Evolutionary conservation across 2,329 filamentous ascomycete species (phyloP).

Genomic region (Trichoderma hamatum): DNA sequence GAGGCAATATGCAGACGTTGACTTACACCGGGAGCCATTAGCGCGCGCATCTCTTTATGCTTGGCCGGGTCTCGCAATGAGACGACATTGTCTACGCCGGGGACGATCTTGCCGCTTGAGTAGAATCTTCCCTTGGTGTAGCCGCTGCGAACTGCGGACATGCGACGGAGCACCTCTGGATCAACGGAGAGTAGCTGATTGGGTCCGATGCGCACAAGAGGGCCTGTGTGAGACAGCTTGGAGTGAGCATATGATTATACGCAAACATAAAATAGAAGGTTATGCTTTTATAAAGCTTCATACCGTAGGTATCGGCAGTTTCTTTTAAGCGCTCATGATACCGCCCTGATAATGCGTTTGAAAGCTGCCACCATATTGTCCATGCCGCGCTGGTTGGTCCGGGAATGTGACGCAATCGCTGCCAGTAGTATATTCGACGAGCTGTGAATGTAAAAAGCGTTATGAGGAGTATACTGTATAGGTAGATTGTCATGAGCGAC

Average conservation of each 20-base stretch:
- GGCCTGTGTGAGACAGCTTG: not conserved
- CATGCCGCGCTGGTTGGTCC: slow-evolving; percentile 34
- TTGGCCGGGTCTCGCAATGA: slow-evolving; percentile 51
- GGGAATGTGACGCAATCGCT: slow-evolving; percentile 37
- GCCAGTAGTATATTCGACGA: slow-evolving; percentile 32
- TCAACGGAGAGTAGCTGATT: slow-evolving; percentile 47
- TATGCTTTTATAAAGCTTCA: not conserved
- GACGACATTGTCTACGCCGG: slow-evolving; percentile 57
- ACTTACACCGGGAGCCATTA: slow-evolving; percentile 49
- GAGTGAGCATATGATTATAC: not conserved
- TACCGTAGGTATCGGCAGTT: slow-evolving; percentile 35
- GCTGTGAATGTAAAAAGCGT: not conserved
- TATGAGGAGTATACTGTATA: slow-evolving; percentile 1
- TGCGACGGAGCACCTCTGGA: slow-evolving; percentile 43
- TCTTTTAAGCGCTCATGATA: slow-evolving; percentile 36
- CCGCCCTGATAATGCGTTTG: slow-evolving; percentile 34
- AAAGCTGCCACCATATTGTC: slow-evolving; percentile 39
- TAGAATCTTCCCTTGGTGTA: slow-evolving; percentile 51
- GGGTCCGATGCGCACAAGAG: slow-evolving; percentile 46
- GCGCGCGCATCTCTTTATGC: slow-evolving; percentile 49
- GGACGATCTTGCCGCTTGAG: slow-evolving; percentile 54
- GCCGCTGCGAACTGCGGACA: slow-evolving; percentile 42
- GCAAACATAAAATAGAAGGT: not conserved
- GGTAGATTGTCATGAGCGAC: not conserved
- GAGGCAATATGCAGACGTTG: not conserved